Conservation (phyloP, 1,284 basidiomycete genomes). For the Apiotrichum siamense region DNA sequence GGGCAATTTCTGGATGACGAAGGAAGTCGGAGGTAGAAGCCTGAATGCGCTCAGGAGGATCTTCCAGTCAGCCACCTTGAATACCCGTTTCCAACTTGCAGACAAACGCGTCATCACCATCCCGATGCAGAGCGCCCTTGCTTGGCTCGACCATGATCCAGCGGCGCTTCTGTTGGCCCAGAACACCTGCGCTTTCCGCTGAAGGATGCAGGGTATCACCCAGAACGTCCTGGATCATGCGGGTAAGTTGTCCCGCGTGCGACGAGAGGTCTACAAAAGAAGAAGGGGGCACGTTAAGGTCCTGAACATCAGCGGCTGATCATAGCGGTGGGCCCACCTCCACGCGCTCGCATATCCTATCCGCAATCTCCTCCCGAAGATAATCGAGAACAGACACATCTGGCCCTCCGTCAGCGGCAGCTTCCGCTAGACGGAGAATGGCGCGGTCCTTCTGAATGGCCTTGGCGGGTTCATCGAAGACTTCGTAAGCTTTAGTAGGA, state of each 20-base stretch:
- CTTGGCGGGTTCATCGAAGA: constrained; percentile 88
- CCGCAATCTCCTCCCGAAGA: constrained; percentile 81
- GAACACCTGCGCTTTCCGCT: constrained; percentile 3
- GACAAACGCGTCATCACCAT: constrained; percentile 21
- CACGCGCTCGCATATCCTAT: constrained; percentile 82
- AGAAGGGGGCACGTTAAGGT: constrained; percentile 79
- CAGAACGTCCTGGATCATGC: constrained; percentile 66
- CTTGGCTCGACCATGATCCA: constrained; percentile 76
- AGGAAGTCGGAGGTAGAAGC: constrained; percentile 31
- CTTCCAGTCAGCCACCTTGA: constrained; percentile 7
- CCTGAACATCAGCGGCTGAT: constrained; percentile 53
- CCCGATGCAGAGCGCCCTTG: constrained; percentile 59
- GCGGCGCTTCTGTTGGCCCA: constrained; percentile 18
- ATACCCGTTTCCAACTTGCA: constrained; percentile 13
- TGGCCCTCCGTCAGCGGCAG: constrained; percentile 47
- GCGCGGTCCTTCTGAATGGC: constrained; percentile 72
- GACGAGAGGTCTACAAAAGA: constrained; percentile 82
- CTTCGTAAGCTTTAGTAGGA: constrained; percentile 56
- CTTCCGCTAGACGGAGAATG: constrained; percentile 54
- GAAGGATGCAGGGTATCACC: constrained; percentile 60
- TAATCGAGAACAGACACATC: constrained; percentile 70
- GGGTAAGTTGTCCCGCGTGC: constrained; percentile 91
- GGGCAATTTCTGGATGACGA: constrained; percentile 49
- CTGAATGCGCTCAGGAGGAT: constrained; percentile 28
- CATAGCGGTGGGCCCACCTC: constrained; percentile 52